Evolutionary conservation across 345 rosid genomes (phyloP).

Genomic region (Gossypium stocksii): DNA sequence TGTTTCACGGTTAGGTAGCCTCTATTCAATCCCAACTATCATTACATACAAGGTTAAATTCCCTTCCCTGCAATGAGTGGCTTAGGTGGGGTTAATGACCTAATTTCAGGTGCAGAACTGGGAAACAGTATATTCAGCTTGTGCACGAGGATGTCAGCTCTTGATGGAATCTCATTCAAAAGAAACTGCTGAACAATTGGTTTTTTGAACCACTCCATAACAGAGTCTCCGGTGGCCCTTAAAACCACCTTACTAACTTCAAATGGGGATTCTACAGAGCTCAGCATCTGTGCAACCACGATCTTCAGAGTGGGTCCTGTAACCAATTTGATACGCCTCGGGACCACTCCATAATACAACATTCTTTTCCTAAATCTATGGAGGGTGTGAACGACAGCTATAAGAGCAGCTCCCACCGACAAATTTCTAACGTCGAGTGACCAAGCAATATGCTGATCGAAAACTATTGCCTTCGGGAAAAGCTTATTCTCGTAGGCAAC

Average conservation of each 20-base stretch:
- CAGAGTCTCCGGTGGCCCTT: constrained; percentile 83
- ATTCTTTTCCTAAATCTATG: constrained; percentile 93
- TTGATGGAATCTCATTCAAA: constrained; percentile 82
- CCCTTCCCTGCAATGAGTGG: constrained; percentile 42
- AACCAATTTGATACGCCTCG: constrained; percentile 90
- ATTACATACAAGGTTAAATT: constrained; percentile 1
- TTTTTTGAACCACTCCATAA: constrained; percentile 98
- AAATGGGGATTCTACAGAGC: constrained; percentile 89
- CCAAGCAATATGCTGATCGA: constrained; percentile 97
- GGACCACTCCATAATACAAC: constrained; percentile 90
- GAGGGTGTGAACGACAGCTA: constrained; percentile 92
- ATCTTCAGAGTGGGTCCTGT: constrained; percentile 94
- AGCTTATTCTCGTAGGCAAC: constrained; percentile 96
- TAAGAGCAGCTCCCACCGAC: constrained; percentile 93
- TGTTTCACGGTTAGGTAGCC: no score
- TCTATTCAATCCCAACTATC: neutral
- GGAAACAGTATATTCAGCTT: constrained; percentile 82
- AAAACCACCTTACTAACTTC: constrained; percentile 93
- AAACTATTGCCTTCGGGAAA: constrained; percentile 94
- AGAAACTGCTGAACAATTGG: constrained; percentile 97
- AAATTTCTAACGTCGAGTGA: constrained; percentile 91
- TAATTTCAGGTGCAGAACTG: constrained; percentile 88
- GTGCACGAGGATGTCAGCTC: constrained; percentile 91
- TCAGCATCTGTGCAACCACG: constrained; percentile 84
- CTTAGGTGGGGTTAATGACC: constrained; percentile 73